phyloP scores from a whole-genome alignment of 1,284 basidiomycete genomes.

The Heterobasidion annosum region DNA sequence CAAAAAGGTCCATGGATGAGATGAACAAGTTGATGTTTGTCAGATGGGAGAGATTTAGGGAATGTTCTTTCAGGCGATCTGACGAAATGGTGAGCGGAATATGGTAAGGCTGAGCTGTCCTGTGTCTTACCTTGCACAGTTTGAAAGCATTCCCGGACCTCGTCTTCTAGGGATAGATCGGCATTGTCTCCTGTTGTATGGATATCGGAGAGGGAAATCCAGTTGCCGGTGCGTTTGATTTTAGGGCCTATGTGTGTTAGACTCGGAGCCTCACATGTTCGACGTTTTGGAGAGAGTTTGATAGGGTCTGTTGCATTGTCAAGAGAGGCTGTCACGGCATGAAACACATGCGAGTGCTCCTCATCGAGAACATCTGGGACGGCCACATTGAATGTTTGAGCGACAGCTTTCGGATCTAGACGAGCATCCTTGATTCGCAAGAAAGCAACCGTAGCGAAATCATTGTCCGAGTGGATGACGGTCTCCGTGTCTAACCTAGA shows the following conservation, averaged over 20 bases:
- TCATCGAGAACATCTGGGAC: conserved; percentile 49
- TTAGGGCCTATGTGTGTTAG: not conserved
- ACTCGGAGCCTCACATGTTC: not conserved
- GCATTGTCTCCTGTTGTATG: conserved; percentile 17
- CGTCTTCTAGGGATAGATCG: conserved; percentile 42
- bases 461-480: conserved; percentile 67
- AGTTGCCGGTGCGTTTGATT: conserved; percentile 24
- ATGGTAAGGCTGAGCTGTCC: not conserved
- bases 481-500: conserved; percentile 55
- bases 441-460: conserved; percentile 83
- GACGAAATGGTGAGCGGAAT: conserved; percentile 6
- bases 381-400: conserved; percentile 10
- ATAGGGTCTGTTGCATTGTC: conserved; percentile 11
- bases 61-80: conserved; percentile 41
- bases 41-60: conserved; percentile 51
- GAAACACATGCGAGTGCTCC: conserved; percentile 1
- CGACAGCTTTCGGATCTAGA: conserved; percentile 43
- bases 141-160: conserved; percentile 54
- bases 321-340: conserved; percentile 13
- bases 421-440: conserved; percentile 66
- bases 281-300: not conserved
- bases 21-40: conserved; percentile 82
- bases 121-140: conserved; percentile 38
- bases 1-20: conserved; percentile 73
- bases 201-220: conserved; percentile 54